Conservation (phyloP, 2,329 filamentous ascomycete species). For the Phialocephala sp. region DNA sequence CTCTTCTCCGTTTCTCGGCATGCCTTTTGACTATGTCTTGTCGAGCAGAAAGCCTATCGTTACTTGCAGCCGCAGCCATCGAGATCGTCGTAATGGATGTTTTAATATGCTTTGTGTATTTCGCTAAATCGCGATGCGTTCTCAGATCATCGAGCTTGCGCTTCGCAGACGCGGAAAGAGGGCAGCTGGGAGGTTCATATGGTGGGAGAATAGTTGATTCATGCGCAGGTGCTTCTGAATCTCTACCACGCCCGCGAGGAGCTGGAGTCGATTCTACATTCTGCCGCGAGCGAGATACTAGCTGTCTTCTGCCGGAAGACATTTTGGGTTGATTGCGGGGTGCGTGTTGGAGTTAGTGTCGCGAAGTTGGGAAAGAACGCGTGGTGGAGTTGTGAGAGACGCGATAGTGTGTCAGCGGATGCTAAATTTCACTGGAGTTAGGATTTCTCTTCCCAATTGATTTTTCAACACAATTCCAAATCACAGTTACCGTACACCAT, state of each 20-base stretch:
- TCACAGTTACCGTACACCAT: not conserved
- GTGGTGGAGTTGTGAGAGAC: conserved; percentile 10
- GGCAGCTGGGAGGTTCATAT: conserved; percentile 59
- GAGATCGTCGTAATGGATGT: conserved; percentile 54
- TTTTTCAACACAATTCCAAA: not conserved
- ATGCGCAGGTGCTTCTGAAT: conserved; percentile 20
- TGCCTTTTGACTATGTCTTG: conserved; percentile 34
- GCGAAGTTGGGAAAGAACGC: not conserved
- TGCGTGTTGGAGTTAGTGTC: not conserved
- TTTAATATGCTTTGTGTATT: conserved; percentile 54
- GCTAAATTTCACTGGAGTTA: conserved; percentile 3
- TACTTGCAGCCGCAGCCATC: conserved; percentile 56
- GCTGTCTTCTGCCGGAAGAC: conserved; percentile 31
- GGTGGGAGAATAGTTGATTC: conserved; percentile 46
- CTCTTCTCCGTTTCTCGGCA: conserved; percentile 39
- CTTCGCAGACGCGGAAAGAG: conserved; percentile 55
- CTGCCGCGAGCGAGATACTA: conserved; percentile 23
- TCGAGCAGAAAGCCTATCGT: conserved; percentile 54
- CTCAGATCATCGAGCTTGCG: conserved; percentile 52
- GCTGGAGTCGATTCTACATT: conserved; percentile 34
- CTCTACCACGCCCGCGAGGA: conserved; percentile 23
- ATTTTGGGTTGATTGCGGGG: conserved; percentile 24
- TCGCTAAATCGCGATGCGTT: conserved; percentile 47
- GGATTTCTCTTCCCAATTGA: too few relatives aligned
- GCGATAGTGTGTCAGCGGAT: conserved; percentile 6